Percentiles rank a stretch among this genome's conserved stretches.
Conservation (phyloP, 805 yeast genomes). For the Saccharomycopsis selenospora region DNA sequence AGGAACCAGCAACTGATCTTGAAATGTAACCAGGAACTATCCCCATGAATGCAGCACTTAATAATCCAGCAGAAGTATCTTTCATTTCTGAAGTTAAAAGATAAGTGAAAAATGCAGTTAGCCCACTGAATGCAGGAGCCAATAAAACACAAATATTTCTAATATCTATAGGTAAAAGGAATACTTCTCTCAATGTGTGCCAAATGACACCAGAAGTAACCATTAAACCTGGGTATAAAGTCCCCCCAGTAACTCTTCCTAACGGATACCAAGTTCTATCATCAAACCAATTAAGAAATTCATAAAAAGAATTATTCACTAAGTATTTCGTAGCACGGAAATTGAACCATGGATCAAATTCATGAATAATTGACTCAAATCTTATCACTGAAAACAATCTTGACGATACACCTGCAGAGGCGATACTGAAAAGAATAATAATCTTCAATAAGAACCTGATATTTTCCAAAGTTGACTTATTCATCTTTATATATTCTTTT, state of each 20-base stretch:
- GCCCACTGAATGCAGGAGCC: constrained; percentile 93
- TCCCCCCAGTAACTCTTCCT: constrained; percentile 99
- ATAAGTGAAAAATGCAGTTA: constrained; percentile 87
- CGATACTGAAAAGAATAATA: constrained; percentile 64
- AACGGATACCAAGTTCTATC: constrained; percentile 99
- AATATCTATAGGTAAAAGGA: constrained; percentile 83
- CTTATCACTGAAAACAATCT: constrained; percentile 94
- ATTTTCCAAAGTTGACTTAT: constrained; percentile 19
- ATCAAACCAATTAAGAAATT: constrained; percentile 96
- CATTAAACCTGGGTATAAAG: constrained; percentile 96
- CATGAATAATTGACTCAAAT: constrained; percentile 95
- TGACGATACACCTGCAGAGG: constrained; percentile 88
- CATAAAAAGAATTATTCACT: constrained; percentile 76
- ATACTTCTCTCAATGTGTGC: constrained; percentile 52
- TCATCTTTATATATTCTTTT: no score
- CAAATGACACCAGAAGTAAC: constrained; percentile 91
- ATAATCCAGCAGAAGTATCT: constrained; percentile 78
- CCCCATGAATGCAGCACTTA: constrained; percentile 92
- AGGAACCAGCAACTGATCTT: constrained; percentile 97
- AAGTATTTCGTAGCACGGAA: constrained; percentile 93
- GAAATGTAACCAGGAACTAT: constrained; percentile 98
- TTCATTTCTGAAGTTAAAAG: constrained; percentile 85
- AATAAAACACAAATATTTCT: constrained; percentile 92
- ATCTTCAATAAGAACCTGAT: constrained; percentile 45
- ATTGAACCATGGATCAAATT: constrained; percentile 96